These are phyloP conservation scores for Darksidea phi DNA, from an alignment of 495 filamentous ascomycete species.

Conservation along the genomic window DNA sequence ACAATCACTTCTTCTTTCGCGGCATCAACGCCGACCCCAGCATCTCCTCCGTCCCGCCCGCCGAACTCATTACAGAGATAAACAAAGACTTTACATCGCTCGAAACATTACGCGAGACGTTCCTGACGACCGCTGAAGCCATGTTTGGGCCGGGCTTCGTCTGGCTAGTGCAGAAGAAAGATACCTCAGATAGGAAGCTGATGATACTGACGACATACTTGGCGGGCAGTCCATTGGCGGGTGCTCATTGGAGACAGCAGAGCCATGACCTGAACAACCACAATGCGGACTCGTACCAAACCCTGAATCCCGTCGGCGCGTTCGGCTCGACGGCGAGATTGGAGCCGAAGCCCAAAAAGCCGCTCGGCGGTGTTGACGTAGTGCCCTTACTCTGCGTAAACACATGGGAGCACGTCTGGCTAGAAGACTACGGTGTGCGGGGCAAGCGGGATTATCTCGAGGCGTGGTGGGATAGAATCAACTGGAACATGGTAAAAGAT, in stretches of 20 bases:
- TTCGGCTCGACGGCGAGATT: conserved; percentile 44
- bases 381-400: conserved; percentile 84
- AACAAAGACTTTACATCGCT: conserved; percentile 70
- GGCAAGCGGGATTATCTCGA: conserved; percentile 76
- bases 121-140: conserved; percentile 75
- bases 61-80: conserved; percentile 50
- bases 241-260: conserved; percentile 79
- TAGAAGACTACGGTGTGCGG: conserved; percentile 76
- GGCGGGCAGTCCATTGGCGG: conserved; percentile 83
- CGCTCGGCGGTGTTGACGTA: conserved; percentile 62
- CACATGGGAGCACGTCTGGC: conserved; percentile 94
- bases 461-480: conserved; percentile 80
- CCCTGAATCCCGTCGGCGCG: conserved; percentile 47
- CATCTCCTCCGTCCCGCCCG: conserved; percentile 50
- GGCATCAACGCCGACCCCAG: conserved; percentile 54
- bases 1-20: conserved; percentile 95
- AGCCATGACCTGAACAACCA: conserved; percentile 75
- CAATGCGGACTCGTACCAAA: conserved; percentile 26
- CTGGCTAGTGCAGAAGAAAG: conserved; percentile 69
- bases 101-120: conserved; percentile 72
- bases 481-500: conserved; percentile 70
- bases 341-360: conserved; percentile 47
- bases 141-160: conserved; percentile 98
- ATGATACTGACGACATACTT: conserved; percentile 86
- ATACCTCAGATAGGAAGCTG: conserved; percentile 50